These are phyloP conservation scores for Nothomitra cinnamomea DNA, from an alignment of 2,329 filamentous ascomycete genomes.

Conservation along the genomic window DNA sequence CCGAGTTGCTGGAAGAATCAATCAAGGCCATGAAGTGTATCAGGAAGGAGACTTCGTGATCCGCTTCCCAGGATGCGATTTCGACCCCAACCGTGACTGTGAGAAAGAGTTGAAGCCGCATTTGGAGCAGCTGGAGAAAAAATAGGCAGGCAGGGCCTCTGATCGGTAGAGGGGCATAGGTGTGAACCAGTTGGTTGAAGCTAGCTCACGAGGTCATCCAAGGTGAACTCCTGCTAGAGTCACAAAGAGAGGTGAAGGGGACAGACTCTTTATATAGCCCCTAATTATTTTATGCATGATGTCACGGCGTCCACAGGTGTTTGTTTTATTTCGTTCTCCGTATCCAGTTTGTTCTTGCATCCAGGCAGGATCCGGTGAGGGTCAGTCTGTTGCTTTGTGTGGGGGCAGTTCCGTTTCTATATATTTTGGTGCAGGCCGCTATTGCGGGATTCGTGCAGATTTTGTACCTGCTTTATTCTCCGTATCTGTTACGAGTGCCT, in stretches of 20 bases:
- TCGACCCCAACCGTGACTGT: slow-evolving; percentile 40
- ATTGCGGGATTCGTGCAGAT: too few relatives aligned
- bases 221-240: too few relatives aligned
- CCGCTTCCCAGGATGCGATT: slow-evolving; percentile 56
- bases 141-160: slow-evolving; percentile 5
- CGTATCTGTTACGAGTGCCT: too few relatives aligned
- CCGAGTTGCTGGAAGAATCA: slow-evolving; percentile 19
- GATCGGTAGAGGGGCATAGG: too few relatives aligned
- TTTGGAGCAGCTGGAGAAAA: slow-evolving; percentile 16
- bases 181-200: too few relatives aligned
- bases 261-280: background rate
- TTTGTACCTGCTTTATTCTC: too few relatives aligned
- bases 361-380: too few relatives aligned
- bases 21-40: slow-evolving; percentile 39
- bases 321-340: background rate
- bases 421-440: background rate
- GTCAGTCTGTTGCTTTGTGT: background rate
- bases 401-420: background rate
- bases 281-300: background rate
- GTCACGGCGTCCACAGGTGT: background rate
- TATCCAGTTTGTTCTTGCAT: background rate
- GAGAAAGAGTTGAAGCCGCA: slow-evolving; percentile 50
- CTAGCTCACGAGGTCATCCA: too few relatives aligned
- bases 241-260: too few relatives aligned
- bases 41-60: slow-evolving; percentile 74